Percentiles rank a stretch among this genome's conserved stretches.
phyloP scores from a whole-genome alignment of 108 stramenopile genomes.

The Skeletonema menzelii region DNA sequence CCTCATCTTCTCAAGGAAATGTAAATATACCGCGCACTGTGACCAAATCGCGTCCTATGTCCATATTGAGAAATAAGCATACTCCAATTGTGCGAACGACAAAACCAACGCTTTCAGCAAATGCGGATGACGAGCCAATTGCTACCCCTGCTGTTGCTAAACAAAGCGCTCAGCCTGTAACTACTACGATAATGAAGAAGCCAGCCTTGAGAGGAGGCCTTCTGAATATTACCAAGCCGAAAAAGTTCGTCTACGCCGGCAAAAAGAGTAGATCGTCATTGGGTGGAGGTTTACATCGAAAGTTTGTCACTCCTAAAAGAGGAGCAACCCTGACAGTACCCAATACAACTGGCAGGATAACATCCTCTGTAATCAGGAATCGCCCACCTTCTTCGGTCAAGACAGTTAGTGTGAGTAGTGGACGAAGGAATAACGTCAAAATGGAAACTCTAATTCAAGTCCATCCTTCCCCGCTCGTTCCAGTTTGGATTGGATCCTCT shows the following conservation, averaged over 20 bases:
- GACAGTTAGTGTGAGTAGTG: not conserved
- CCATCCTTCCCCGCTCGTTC: slow-evolving; percentile 46
- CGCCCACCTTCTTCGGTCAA: not conserved
- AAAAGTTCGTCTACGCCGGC: slow-evolving; percentile 28
- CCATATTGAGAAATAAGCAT: slow-evolving; percentile 20
- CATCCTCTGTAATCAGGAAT: not conserved
- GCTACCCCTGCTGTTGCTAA: not conserved
- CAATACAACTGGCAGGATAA: not conserved
- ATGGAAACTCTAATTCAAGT: slow-evolving; percentile 26
- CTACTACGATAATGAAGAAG: not conserved
- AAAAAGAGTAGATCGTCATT: slow-evolving; percentile 1
- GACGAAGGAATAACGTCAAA: slow-evolving; percentile 9
- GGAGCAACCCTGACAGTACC: not conserved
- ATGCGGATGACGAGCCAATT: not conserved
- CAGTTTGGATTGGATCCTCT: slow-evolving; percentile 45
- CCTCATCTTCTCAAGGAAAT: not conserved
- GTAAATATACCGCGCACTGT: not conserved
- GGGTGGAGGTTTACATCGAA: slow-evolving; percentile 8
- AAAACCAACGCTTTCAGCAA: not conserved
- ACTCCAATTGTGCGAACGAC: not conserved
- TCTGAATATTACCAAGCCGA: slow-evolving; percentile 30
- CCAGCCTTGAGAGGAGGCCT: slow-evolving; percentile 10
- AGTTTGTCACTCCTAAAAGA: slow-evolving; percentile 46
- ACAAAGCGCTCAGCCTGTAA: not conserved
- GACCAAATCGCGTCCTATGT: not conserved